Conservation (phyloP, 768 basidiomycete genomes). For the Trametes cinnabarina region DNA sequence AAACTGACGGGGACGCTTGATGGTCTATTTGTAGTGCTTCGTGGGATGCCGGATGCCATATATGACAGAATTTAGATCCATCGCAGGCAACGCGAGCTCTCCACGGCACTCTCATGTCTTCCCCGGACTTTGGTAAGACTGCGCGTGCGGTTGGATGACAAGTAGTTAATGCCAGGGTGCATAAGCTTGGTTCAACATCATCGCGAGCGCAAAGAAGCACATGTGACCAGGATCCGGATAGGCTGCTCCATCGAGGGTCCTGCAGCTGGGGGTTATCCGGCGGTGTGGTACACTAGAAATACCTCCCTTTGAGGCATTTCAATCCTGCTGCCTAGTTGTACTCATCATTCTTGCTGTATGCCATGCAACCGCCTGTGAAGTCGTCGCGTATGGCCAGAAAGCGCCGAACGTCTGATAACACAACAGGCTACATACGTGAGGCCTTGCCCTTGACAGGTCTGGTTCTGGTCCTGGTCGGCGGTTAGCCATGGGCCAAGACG, state of each 20-base stretch:
- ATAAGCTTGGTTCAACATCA: not conserved
- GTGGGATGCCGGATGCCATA: conserved; percentile 6
- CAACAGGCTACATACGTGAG: no score
- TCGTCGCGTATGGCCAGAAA: not conserved
- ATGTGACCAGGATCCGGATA: not conserved
- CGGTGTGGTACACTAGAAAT: conserved; percentile 4
- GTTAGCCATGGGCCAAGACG: no score
- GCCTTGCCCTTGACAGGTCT: no score
- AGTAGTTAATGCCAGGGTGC: not conserved
- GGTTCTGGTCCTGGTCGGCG: no score
- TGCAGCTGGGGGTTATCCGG: not conserved
- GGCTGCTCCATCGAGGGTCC: not conserved
- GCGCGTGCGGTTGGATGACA: not conserved
- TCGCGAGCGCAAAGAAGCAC: no score
- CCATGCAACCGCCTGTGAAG: conserved; percentile 10
- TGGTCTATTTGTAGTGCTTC: conserved; percentile 1
- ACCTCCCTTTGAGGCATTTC: not conserved
- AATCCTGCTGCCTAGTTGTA: not conserved
- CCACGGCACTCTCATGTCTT: not conserved
- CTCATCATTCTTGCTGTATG: not conserved
- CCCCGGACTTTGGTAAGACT: not conserved
- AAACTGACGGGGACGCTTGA: conserved; percentile 4
- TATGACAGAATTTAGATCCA: not conserved
- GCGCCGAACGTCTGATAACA: no score
- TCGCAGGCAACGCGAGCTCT: not conserved